phyloP scores from a whole-genome alignment of 2,329 filamentous ascomycete species.

The Xenoacremonium recifei region DNA sequence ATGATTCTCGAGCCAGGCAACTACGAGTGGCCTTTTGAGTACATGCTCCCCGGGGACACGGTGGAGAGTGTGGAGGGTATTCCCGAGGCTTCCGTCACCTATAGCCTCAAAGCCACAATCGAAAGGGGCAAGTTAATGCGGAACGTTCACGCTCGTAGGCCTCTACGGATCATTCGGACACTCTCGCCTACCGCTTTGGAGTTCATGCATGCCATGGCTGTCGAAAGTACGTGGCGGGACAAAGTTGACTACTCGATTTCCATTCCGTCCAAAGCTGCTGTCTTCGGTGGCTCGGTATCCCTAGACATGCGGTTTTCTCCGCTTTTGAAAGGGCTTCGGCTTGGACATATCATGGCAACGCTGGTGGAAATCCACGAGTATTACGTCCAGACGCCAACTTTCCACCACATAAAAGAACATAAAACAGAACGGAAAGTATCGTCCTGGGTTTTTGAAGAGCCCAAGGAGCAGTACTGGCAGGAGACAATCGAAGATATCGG shows the following conservation, averaged over 20 bases:
- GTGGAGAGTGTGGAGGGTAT: conserved; percentile 90
- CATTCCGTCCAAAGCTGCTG: conserved; percentile 87
- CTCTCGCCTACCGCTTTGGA: conserved; percentile 72
- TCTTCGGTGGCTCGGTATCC: conserved; percentile 82
- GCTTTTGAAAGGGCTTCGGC: conserved; percentile 78
- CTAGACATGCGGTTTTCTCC: conserved; percentile 85
- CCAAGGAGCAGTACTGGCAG: conserved; percentile 60
- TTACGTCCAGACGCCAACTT: conserved; percentile 45
- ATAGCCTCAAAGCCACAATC: conserved; percentile 86
- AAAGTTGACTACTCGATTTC: conserved; percentile 95
- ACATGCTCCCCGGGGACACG: conserved; percentile 64
- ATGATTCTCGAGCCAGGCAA: conserved; percentile 66
- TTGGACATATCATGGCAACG: conserved; percentile 75
- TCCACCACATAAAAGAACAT: conserved; percentile 51
- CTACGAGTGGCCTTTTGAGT: conserved; percentile 79
- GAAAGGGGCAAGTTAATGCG: conserved; percentile 82
- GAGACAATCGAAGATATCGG: conserved; percentile 65
- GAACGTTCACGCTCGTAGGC: conserved; percentile 76
- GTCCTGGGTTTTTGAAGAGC: conserved; percentile 55
- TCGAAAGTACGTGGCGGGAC: conserved; percentile 95
- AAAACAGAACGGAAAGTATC: conserved; percentile 63
- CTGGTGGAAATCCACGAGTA: conserved; percentile 76
- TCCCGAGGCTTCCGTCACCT: conserved; percentile 79
- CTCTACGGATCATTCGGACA: conserved; percentile 72
- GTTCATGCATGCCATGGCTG: conserved; percentile 81